These are phyloP conservation scores for Diutina neorugosa DNA, from an alignment of 1,139 yeast species.

Conservation along the genomic window DNA sequence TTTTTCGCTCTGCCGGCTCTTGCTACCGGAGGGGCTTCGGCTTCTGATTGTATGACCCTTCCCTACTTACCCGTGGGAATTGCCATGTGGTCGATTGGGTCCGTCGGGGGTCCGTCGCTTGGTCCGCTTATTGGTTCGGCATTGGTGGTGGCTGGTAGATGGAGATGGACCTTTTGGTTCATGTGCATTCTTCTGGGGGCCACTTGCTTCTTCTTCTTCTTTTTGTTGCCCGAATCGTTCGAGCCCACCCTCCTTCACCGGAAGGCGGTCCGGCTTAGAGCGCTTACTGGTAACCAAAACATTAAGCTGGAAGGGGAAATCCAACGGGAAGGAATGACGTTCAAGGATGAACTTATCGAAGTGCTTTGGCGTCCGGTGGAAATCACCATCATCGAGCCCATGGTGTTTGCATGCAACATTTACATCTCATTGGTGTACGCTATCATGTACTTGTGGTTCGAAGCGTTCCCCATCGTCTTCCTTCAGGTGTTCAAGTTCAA, in stretches of 20 bases:
- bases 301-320: conserved; percentile 27
- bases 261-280: conserved; percentile 34
- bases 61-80: conserved; percentile 20
- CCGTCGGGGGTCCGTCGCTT: conserved; percentile 24
- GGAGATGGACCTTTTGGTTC: conserved; percentile 30
- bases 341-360: conserved; percentile 12
- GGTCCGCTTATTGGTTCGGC: conserved; percentile 28
- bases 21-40: conserved; percentile 24
- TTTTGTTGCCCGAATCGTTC: conserved; percentile 40
- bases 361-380: neutral
- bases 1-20: conserved; percentile 14
- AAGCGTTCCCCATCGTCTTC: neutral
- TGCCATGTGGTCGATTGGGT: conserved; percentile 24
- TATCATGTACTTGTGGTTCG: neutral
- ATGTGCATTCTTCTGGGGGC: conserved; percentile 23
- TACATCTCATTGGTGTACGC: neutral
- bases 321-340: conserved; percentile 21
- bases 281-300: conserved; percentile 11
- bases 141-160: conserved; percentile 11
- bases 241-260: conserved; percentile 31
- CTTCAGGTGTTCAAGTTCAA: neutral
- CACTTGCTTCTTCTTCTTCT: conserved; percentile 17
- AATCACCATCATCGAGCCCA: neutral
- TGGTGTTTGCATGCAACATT: neutral
- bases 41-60: conserved; percentile 9